Base-by-base conservation (phyloP, 169 alveolate genomes). In the Cryptosporidium sp. region DNA sequence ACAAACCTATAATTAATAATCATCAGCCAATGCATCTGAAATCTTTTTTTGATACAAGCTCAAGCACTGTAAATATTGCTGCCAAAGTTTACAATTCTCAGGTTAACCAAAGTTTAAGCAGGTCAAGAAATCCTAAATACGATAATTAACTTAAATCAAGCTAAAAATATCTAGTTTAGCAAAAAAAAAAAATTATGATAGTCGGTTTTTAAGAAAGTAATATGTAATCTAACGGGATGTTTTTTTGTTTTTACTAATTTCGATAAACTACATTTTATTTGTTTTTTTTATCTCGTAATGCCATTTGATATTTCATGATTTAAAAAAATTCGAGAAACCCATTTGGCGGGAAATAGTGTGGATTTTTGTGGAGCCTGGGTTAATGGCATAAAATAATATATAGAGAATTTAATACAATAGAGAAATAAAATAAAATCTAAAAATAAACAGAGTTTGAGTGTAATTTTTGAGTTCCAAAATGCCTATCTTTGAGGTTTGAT, bases 21-120 rank as follows among this genome's bases (percentile, higher is more conserved):
- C 37, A 73, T 58, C 84, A 70, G 10, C 86, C 86, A 48, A 52
- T 73, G 23, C 71, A 62, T 80, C n/a, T 80, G n/a, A 80, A 39
- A 29, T 80, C 89, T 16, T 80, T 80, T 26, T 80, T 80, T 62
- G 89, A 65, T 50, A 26, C 39, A 26, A 80, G 33, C 21, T 80
- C 89, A 26, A 62, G 41, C 16, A 80, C 65, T 43, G 75, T 43
- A 23, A 80, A 65, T 65, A 59, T 80, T 31, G 75, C 89, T 43
- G 65, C 89, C 31, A 41, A 58, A 41, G 75, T 80, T 18, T 80
- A 80, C 35, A 52, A 65, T 52, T 65, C 89, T n/a, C 73, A 80
- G 55, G 68, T 23, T 51, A 61, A n/a, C n/a, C 73, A 80, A 45
- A 31, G 26, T 14, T 65, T 80, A 37, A 62, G 29, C 65, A 70